phyloP scores from a whole-genome alignment of 257 asterid species.

The Scutellaria galericulata region DNA sequence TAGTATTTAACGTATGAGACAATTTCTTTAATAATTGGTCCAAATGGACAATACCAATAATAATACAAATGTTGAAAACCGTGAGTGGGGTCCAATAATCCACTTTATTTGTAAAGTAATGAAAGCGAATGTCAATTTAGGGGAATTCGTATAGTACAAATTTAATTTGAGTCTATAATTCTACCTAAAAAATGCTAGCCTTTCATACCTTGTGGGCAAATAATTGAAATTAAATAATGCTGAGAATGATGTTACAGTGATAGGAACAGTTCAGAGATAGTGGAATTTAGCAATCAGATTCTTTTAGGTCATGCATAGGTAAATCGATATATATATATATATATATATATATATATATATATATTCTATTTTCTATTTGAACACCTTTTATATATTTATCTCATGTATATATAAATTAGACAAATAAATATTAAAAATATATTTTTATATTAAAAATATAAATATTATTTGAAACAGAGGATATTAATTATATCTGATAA shows the following conservation, averaged over 20 bases:
- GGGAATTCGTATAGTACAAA: constrained; percentile 3
- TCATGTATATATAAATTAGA: no score
- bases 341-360: no score
- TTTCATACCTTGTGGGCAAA: neutral
- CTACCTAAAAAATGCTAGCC: constrained; percentile 13
- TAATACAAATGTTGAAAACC: constrained; percentile 9
- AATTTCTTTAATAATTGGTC: constrained; percentile 22
- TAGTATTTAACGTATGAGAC: neutral
- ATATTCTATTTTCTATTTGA: no score
- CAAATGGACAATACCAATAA: neutral
- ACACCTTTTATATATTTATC: no score
- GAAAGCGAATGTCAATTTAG: constrained; percentile 26
- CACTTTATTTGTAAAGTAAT: constrained; percentile 27
- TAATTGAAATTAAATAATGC: constrained; percentile 1
- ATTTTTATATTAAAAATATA: no score
- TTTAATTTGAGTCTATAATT: constrained; percentile 17
- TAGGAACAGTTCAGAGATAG: constrained; percentile 36
- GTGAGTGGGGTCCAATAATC: constrained; percentile 35
- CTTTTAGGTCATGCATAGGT: no score
- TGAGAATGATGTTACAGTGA: constrained; percentile 44
- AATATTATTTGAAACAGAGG: no score
- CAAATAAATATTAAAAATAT: no score
- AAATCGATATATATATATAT: no score
- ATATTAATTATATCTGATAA: neutral
- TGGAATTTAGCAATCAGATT: no score